Base-by-base conservation (phyloP, 495 filamentous ascomycete species). In the Tuber magnatum region DNA sequence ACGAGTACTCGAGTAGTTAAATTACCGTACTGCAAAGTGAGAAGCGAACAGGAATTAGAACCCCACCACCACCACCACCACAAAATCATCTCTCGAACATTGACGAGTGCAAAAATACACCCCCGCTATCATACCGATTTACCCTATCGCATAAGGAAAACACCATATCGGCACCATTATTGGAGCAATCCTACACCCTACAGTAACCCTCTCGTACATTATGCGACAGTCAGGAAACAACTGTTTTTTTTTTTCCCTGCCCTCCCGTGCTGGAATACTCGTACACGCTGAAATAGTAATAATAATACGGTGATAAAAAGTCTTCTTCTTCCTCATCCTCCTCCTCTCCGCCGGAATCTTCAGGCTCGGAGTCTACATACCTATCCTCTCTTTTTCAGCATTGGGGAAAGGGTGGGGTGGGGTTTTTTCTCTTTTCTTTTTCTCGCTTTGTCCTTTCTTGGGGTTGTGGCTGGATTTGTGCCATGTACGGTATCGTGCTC, bases 341-440 rank as follows among this genome's bases (percentile, higher is more conserved):
- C 16, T 77, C 77, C 20, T 70, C 77, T 8, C 28, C 70, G n/a
- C 72, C 74, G 22, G 70, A 78, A 70, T 80, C 79, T 38, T 80
- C 80, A 40, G 70, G 74, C 42, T 77, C 82, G 4, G 82, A 83
- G 48, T 83, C 81, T 46, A 81, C 77, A 74, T 83, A 83, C 38
- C 82, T 83, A 73, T 69, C 12, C 7, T 16, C 44, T 32, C 14
- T 16, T 35, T 24, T 73, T 51, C n/a, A 75, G 61, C 74, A 71
- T 82, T 51, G 42, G 41, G 48, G 48, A 12, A 48, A 3, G 51
- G 32, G 51, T 38, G 35, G 56, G 35, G 8, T 32, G 24, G n/a
- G 68, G 72, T 51, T 10, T 61, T 16, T 14, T 32, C n/a, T 61
- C 28, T 56, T 24, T 28, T 56, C 24, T 61, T 32, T 14, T n/a